phyloP scores from a whole-genome alignment of 2,329 filamentous ascomycete genomes.

The Aspergillus thermomutatus region DNA sequence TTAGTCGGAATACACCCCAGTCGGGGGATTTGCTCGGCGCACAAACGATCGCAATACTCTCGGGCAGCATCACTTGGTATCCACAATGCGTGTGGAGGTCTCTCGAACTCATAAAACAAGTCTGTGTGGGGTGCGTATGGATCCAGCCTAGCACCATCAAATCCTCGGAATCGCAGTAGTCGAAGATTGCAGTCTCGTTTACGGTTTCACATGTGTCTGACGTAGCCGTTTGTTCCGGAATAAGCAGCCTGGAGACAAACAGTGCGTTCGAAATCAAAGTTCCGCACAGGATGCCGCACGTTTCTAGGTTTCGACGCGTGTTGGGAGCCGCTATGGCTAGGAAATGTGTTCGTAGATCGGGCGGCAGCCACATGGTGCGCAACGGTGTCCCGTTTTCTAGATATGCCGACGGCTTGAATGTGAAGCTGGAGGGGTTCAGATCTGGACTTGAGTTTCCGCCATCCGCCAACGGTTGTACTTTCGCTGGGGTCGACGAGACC shows the following conservation, averaged over 20 bases:
- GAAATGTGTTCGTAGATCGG: slow-evolving; percentile 69
- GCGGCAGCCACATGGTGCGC: slow-evolving; percentile 82
- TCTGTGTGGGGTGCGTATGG: slow-evolving; percentile 93
- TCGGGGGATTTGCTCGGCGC: slow-evolving; percentile 72
- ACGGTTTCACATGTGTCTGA: slow-evolving; percentile 93
- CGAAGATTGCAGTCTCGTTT: slow-evolving; percentile 79
- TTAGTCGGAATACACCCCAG: slow-evolving; percentile 89
- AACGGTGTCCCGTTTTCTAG: slow-evolving; percentile 86
- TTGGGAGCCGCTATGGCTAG: slow-evolving; percentile 71
- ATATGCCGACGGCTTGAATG: slow-evolving; percentile 80
- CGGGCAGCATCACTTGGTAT: slow-evolving; percentile 94
- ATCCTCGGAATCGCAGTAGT: slow-evolving; percentile 82
- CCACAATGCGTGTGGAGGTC: slow-evolving; percentile 92
- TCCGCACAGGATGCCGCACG: slow-evolving; percentile 90
- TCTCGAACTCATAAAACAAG: slow-evolving; percentile 94
- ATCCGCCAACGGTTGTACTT: slow-evolving; percentile 17
- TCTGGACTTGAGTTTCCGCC: slow-evolving; percentile 17
- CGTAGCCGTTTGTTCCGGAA: slow-evolving; percentile 86
- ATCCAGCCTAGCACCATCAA: slow-evolving; percentile 93
- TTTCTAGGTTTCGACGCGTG: slow-evolving; percentile 79
- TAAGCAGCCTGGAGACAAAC: slow-evolving; percentile 83
- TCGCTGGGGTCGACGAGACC: slow-evolving; percentile 15
- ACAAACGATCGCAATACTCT: slow-evolving; percentile 96
- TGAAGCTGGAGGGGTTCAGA: slow-evolving; percentile 57
- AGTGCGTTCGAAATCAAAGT: slow-evolving; percentile 88